Evolutionary conservation across 345 rosid genomes (phyloP).

Genomic region (Sonneratia caseolaris): DNA sequence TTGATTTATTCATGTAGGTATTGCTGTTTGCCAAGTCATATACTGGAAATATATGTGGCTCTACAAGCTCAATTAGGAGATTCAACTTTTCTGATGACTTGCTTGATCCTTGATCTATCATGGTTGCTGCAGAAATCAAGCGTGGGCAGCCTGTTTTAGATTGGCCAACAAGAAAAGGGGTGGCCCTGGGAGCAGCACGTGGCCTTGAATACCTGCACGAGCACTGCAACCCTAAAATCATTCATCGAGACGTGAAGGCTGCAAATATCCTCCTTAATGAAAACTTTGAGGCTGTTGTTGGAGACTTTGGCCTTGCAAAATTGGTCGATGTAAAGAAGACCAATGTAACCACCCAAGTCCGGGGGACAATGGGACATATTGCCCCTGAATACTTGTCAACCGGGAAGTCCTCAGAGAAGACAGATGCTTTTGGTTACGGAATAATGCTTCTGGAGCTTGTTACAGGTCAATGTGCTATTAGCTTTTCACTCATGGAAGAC

Average conservation of each 20-base stretch:
- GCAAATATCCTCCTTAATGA: conserved; percentile 86
- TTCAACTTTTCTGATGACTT: no score
- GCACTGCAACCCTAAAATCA: conserved; percentile 93
- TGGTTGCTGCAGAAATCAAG: conserved; percentile 53
- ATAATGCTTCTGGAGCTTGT: conserved; percentile 96
- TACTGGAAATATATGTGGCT: no score
- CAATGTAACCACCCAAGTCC: conserved; percentile 92
- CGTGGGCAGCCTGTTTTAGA: conserved; percentile 68
- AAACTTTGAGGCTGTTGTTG: conserved; percentile 95
- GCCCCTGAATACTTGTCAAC: conserved; percentile 97
- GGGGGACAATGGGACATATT: conserved; percentile 99
- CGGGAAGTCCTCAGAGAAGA: conserved; percentile 90
- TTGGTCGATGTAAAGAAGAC: conserved; percentile 81
- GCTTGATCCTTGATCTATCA: neutral
- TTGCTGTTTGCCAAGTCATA: neutral
- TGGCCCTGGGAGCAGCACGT: conserved; percentile 89
- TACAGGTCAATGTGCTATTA: conserved; percentile 94
- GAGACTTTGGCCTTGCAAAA: conserved; percentile 96
- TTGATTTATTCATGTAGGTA: neutral
- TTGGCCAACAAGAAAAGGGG: conserved; percentile 74
- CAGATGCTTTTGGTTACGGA: conserved; percentile 96
- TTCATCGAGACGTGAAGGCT: conserved; percentile 94
- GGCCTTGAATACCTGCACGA: conserved; percentile 97
- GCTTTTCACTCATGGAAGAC: conserved; percentile 90
- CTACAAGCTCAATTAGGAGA: no score